Base-by-base conservation (phyloP, 257 asterid species). In the Salvia rosmarinus region DNA sequence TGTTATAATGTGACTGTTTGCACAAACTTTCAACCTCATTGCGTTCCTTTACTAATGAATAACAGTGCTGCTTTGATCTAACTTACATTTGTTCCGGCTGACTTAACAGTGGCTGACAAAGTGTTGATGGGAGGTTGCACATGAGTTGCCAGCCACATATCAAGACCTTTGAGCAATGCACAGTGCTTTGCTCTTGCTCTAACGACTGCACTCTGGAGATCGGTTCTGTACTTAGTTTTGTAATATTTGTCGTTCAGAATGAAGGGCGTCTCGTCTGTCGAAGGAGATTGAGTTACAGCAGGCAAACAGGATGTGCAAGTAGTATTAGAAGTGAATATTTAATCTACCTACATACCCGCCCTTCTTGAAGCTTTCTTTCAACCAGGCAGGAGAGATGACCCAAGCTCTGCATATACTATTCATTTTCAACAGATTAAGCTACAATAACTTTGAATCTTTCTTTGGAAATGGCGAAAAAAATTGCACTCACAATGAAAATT, bases 31-130 rank as follows among this genome's bases (percentile, higher is more conserved):
- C 9, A 49, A 50, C 50, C 11, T 47, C 59, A 14, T 30, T 16
- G 49, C 21, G 12, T 35, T 4, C 8, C 44, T 39, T 13, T 19
- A 54, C 16, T 23, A 39, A 43, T 28, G 12, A 37, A 25, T 59
- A 12, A 46, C 6, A 13, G 10, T 52, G 52, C 34, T 62, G n/a
- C 55, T 8, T 30, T 9, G 10, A 28, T 50, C n/a, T 20, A 42
- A 84, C 96, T 88, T 85, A 90, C 98, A 79, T 87, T 89, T 77
- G 91, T 96, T 23, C 97, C 97, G 8, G 98, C 96, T 28, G 92
- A 86, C 71, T 64, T 77, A 16, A 86, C 85, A 71, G 90, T 85
- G 74, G 86, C 84, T 25, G 90, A 83, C 64, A 93, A 75, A 21
- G 84, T 87, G 61, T 73, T 57, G 54, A 77, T 67, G 54, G 96